These are phyloP conservation scores for Xylaria sp. DNA, from an alignment of 2,329 filamentous ascomycete species.

Conservation along the genomic window DNA sequence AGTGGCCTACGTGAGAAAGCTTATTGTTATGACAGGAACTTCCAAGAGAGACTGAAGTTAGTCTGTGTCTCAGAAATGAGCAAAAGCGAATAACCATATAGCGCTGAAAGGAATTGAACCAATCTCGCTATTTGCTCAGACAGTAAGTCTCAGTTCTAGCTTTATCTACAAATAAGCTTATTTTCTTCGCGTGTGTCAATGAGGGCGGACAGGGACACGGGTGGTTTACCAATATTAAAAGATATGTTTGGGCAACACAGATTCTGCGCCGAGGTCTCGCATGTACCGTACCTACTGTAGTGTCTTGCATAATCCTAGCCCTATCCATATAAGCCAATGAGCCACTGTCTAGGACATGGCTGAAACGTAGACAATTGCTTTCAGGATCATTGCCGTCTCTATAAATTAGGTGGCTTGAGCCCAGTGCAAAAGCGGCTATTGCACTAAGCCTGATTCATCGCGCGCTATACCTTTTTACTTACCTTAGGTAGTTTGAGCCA, in stretches of 20 bases:
- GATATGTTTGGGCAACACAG: neutral
- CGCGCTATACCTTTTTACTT: too few species aligned
- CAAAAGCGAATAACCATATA: too few species aligned
- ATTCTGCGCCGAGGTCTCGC: neutral
- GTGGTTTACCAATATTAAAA: neutral
- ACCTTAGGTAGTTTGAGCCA: too few species aligned
- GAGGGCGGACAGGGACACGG: neutral
- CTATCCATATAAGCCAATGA: neutral
- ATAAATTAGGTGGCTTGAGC: neutral
- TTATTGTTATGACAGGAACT: neutral
- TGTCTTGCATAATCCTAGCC: neutral
- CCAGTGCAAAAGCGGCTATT: neutral
- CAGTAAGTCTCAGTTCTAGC: too few species aligned
- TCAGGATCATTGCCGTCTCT: neutral
- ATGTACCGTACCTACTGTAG: neutral
- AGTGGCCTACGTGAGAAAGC: too few species aligned
- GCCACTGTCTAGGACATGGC: neutral
- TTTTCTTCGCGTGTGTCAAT: neutral
- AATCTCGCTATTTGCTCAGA: too few species aligned
- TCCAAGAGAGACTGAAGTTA: neutral
- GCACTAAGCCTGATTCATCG: neutral
- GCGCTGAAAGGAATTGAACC: too few species aligned
- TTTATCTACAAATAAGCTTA: neutral
- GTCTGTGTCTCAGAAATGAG: too few species aligned
- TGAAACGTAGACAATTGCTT: neutral